These are phyloP conservation scores for Suillus discolor DNA, from an alignment of 768 basidiomycete genomes.

Conservation along the genomic window DNA sequence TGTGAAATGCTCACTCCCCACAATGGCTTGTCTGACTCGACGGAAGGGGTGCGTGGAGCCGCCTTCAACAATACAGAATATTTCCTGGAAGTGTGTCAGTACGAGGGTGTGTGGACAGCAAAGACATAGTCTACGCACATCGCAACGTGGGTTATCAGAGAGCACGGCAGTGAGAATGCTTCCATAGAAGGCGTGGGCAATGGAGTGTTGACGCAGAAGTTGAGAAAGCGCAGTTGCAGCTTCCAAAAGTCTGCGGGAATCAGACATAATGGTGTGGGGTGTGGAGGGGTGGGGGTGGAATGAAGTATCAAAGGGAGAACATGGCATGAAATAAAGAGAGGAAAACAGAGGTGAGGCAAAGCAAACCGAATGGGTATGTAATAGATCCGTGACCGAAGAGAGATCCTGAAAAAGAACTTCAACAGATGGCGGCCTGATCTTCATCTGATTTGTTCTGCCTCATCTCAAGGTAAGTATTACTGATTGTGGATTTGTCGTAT, in stretches of 20 bases:
- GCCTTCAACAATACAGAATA: conserved; percentile 82
- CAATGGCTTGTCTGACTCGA: conserved; percentile 74
- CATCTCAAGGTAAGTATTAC: conserved; percentile 15
- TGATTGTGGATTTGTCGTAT: conserved; percentile 34
- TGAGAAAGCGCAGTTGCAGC: conserved; percentile 76
- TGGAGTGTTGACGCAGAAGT: conserved; percentile 53
- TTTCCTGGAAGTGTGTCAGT: conserved; percentile 56
- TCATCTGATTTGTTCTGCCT: conserved; percentile 27
- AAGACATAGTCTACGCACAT: conserved; percentile 47
- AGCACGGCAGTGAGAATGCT: conserved; percentile 71
- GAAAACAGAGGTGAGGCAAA: conserved; percentile 42
- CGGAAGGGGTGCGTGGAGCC: conserved; percentile 76
- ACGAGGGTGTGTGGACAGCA: background rate
- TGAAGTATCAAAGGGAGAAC: conserved; percentile 45
- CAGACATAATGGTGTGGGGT: conserved; percentile 49
- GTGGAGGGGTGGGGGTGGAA: conserved; percentile 23
- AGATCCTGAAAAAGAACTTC: conserved; percentile 43
- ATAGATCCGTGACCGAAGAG: conserved; percentile 48
- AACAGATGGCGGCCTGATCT: conserved; percentile 32
- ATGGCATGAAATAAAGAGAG: conserved; percentile 46
- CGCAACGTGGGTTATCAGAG: conserved; percentile 61
- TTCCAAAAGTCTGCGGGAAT: conserved; percentile 74
- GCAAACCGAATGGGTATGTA: conserved; percentile 49
- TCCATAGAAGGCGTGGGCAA: conserved; percentile 85
- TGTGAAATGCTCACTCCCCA: conserved; percentile 64